phyloP scores from a whole-genome alignment of 768 basidiomycete species.

The Chalciporus chontae region DNA sequence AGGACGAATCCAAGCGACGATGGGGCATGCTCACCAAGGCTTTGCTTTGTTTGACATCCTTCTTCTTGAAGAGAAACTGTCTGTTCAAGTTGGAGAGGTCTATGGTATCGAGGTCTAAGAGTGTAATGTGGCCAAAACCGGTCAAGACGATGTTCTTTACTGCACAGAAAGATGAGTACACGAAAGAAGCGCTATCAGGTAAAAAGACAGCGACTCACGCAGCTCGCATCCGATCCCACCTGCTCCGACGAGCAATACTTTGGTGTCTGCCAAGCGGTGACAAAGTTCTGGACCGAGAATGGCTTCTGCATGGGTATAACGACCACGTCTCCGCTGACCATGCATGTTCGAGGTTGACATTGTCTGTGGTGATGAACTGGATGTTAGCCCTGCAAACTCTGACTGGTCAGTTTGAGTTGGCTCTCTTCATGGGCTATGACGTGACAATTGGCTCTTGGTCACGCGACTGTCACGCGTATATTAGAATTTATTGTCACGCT shows the following conservation, averaged over 20 bases:
- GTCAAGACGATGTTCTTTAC: slow-evolving; percentile 95
- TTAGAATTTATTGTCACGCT: slow-evolving; percentile 9
- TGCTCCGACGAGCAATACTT: slow-evolving; percentile 87
- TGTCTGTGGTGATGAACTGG: neutral
- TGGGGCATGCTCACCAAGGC: slow-evolving; percentile 56
- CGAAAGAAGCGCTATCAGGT: neutral
- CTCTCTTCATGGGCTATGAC: neutral
- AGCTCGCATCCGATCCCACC: slow-evolving; percentile 98
- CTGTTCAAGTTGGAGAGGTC: slow-evolving; percentile 97
- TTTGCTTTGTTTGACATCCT: slow-evolving; percentile 96
- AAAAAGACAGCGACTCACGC: slow-evolving; percentile 43
- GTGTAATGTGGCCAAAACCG: slow-evolving; percentile 88
- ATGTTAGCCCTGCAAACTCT: neutral
- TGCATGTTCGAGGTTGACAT: slow-evolving; percentile 9
- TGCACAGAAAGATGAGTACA: slow-evolving; percentile 29
- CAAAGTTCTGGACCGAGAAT: slow-evolving; percentile 78
- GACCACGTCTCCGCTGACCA: slow-evolving; percentile 20
- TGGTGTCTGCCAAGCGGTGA: slow-evolving; percentile 54
- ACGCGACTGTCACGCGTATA: slow-evolving; percentile 29
- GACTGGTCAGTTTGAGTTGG: neutral
- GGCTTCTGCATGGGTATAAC: slow-evolving; percentile 64
- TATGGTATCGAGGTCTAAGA: slow-evolving; percentile 96
- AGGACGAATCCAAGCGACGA: neutral
- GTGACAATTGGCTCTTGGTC: slow-evolving; percentile 12
- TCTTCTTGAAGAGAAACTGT: slow-evolving; percentile 95